Conservation (phyloP, 202 grass and related monocot genomes). For the Musa balbisiana region DNA sequence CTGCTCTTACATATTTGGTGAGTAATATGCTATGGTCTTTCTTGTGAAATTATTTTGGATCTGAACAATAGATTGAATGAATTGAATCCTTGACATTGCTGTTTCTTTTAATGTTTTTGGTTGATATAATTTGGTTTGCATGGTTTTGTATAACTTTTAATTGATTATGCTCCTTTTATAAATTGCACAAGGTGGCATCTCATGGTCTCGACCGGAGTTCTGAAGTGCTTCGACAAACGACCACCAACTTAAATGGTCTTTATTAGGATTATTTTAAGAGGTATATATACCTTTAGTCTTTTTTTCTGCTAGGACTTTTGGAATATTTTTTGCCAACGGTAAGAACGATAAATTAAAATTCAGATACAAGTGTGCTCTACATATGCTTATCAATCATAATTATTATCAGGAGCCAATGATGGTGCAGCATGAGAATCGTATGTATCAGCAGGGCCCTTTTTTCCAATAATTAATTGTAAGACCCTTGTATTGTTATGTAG, state of each 20-base stretch:
- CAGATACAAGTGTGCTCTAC: background rate
- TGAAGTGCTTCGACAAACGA: slow-evolving; percentile 94
- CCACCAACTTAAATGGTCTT: slow-evolving; percentile 49
- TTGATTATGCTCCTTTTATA: background rate
- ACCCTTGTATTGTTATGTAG: background rate
- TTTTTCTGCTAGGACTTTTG: background rate
- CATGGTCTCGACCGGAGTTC: slow-evolving; percentile 91
- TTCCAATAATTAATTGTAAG: background rate
- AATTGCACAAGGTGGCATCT: slow-evolving; percentile 64
- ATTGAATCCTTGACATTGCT: background rate
- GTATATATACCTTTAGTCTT: background rate
- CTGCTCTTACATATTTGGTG: slow-evolving; percentile 87
- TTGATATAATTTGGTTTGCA: slow-evolving; percentile 16
- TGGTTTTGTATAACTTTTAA: slow-evolving; percentile 11
- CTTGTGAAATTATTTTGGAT: background rate
- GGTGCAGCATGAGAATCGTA: background rate
- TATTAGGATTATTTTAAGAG: slow-evolving; percentile 32
- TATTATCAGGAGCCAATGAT: background rate
- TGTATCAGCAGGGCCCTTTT: background rate
- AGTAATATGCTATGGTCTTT: background rate
- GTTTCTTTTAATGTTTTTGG: background rate
- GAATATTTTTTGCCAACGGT: background rate
- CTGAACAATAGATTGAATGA: background rate
- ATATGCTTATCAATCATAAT: background rate
- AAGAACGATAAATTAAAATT: background rate